phyloP scores from a whole-genome alignment of 495 filamentous ascomycete species.

The Lepidopterella palustris region DNA sequence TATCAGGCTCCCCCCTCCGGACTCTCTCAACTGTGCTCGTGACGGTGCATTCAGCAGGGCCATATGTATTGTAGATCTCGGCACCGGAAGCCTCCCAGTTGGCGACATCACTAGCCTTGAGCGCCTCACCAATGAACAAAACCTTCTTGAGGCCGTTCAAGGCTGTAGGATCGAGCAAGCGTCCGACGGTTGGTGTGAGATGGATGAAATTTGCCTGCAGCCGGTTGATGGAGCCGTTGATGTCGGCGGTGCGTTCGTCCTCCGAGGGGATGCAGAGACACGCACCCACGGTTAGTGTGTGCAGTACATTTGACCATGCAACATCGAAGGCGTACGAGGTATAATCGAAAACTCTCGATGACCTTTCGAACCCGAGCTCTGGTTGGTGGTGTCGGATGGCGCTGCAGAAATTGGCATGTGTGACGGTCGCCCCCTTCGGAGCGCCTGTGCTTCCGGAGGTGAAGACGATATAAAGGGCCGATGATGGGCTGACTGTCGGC shows the following conservation, averaged over 20 bases:
- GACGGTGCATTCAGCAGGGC: slow-evolving; percentile 20
- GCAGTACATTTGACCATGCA: not conserved
- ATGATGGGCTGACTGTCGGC: slow-evolving; percentile 27
- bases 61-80: slow-evolving; percentile 19
- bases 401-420: slow-evolving; percentile 21
- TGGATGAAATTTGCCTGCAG: slow-evolving; percentile 23
- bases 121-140: slow-evolving; percentile 17
- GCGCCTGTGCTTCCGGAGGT: slow-evolving; percentile 26
- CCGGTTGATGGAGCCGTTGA: slow-evolving; percentile 9
- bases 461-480: slow-evolving; percentile 21
- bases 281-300: slow-evolving; percentile 3
- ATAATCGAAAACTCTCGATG: not conserved
- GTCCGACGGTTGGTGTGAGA: slow-evolving; percentile 21
- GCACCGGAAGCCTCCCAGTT: slow-evolving; percentile 8
- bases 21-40: slow-evolving; percentile 18
- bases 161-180: slow-evolving; percentile 14
- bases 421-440: slow-evolving; percentile 23
- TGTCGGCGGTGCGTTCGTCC: slow-evolving; percentile 20
- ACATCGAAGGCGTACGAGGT: not conserved
- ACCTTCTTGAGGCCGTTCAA: slow-evolving; percentile 17
- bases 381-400: slow-evolving; percentile 7
- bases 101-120: slow-evolving; percentile 14
- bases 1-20: slow-evolving; percentile 15
- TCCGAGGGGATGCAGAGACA: slow-evolving; percentile 27
- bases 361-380: slow-evolving; percentile 14